Evolutionary conservation across 192 early-diverging fungal genomes (phyloP), one percentile per base, ranked within the genome.

Genomic region (Coemansia reversa): DNA sequence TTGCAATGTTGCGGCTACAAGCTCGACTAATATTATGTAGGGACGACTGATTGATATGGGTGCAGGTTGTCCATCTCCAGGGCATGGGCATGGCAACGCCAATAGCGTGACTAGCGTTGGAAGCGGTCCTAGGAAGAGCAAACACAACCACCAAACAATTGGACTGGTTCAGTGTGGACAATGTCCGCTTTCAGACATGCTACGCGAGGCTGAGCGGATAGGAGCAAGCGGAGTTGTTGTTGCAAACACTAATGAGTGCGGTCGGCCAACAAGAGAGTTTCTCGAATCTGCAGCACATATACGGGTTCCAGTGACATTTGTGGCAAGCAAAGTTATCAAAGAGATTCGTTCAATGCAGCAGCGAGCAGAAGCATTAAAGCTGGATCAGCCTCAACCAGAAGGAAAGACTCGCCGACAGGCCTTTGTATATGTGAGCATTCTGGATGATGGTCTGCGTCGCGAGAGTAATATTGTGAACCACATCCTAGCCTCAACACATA

Each of bases 191-290:
- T 45, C 71, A 4, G 68, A 63, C 19, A 65, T 68, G 25, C 35
- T 80, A 7, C 68, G 28, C 29, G 62, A 71, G 60, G 77, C 68
- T 11, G 59, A 32, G 20, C 68, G 61, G 11, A 32, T 59, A 18
- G 77, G 65, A 0, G 60, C 68, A 39, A 65, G 58, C 24, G 77
- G 77, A 16, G 54, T 80, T 12, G 47, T 80, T 5, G 49, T 80
- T 9, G 63, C 68, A 50, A 80, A 80, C 58, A 70, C 72, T n/a
- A 71, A 73, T 52, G 54, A 57, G 48, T 80, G 77, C 39, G 72
- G 72, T 8, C 60, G 62, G 27, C 65, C 77, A 19, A 79, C 67
- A 7, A 56, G 67, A 28, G 58, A 65, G 52, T 71, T 80, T 29
- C 32, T 80, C 22, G 68, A 79, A 12, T 69, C 65, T 11, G 54